Evolutionary conservation across 306 rosid genomes (phyloP), one percentile per base, ranked within the genome.

Genomic region (Pyrus betulifolia): DNA sequence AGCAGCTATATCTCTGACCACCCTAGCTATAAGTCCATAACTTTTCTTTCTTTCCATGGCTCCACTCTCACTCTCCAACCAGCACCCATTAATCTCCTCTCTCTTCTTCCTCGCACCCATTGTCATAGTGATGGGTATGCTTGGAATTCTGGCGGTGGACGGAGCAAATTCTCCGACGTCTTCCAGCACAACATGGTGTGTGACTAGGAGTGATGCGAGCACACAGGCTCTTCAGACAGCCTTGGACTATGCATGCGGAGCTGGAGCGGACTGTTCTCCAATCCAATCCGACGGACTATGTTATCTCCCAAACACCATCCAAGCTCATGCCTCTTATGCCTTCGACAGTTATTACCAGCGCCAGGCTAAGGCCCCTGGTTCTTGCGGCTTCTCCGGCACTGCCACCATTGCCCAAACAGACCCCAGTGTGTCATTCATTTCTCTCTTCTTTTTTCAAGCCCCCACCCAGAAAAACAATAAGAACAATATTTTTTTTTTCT

Each of bases 311-410:
- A 95, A 95, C 76, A 92, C 97, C 23, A 81, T 95, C 76, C 99
- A 89, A 61, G 99, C 98, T 14, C 99, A 91, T 62, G 85, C 99
- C 79, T 95, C 99, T 11, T 96, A 91, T 69, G 99, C 98, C 64
- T 96, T 91, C 89, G 80, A 96, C 70, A 93, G 96, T 77, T 92
- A 49, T 80, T 96, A 82, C 70, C 94, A 89, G 28, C 81, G 82
- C 35, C 85, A 77, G 60, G 70, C 79, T 2, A 88, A 87, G 86
- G 92, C 91, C 1, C 92, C 96, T 25, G 99, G 97, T 4, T 83
- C 92, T 17, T 95, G 98, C 51, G 96, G 84, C 82, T 92, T 95
- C 70, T 70, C 89, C 40, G 92, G 83, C 79, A 78, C 98, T 1
- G 90, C 93, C 79, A 96, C 93, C 85, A 78, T 92, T 78, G 96